Evolutionary conservation across 768 basidiomycete genomes (phyloP), one percentile per base, ranked within the genome.

Genomic region (Termitomyces sp.): DNA sequence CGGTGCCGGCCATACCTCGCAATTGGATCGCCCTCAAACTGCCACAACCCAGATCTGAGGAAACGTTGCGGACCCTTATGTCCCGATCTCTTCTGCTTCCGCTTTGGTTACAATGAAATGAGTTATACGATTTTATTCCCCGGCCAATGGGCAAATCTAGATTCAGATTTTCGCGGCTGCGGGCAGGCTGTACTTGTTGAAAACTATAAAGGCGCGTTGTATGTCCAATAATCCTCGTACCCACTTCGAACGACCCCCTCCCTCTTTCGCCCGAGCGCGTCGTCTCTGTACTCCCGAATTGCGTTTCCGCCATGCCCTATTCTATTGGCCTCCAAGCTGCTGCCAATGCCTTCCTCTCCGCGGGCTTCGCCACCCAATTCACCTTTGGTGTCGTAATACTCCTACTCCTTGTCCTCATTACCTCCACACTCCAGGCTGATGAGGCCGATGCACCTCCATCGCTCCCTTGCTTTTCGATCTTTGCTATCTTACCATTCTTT

Each of bases 401-500:
- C 71, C 73, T 83, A 65, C 66, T 75, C 59, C 81, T 84, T 60
- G 64, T 81, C 69, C 68, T 77, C 66, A 60, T 77, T 71, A 79
- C 67, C 66, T 83, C 77, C 69, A 78, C 73, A 67, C 76, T 79
- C 42, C 76, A 81, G 65, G 78, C 81, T 58, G 81, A 83, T 62
- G 78, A 73, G 36, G 69, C 75, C 15, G 84, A 87, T 65, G 72
- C 80, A 45, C 85, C 90, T 55, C 78, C 75, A 50, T 77, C 76
- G 55, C 76, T 91, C 7, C 89, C 89, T 46, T 83, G 85, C 46
- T 76, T 77, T 45, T 80, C 82, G 60, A 75, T 88, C 58, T 79
- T 84, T 66, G 79, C 83, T 64, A 86, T 88, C 58, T 69, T 75
- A 35, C 84, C 88, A 16, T 92, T 92, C 79, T 91, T 90, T 71